These are phyloP conservation scores for Ceratobasidium sp. DNA, from an alignment of 1,284 basidiomycete genomes.

Conservation along the genomic window DNA sequence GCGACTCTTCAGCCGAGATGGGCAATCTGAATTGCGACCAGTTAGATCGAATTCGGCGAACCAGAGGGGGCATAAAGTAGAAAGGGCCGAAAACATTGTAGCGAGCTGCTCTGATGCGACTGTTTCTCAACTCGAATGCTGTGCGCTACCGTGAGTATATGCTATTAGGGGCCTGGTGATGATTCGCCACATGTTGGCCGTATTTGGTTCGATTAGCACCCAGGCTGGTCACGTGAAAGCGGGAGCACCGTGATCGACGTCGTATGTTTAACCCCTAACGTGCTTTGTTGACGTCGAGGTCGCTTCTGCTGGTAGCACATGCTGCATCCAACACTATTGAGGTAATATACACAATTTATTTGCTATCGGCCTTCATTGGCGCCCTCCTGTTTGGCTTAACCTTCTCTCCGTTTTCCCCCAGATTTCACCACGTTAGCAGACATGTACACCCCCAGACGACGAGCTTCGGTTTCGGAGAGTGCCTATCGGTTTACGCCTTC, in stretches of 20 bases:
- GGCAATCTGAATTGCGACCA: too few species aligned
- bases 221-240: constrained; percentile 1
- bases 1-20: too few species aligned
- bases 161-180: too few species aligned
- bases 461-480: constrained; percentile 28
- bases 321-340: not conserved
- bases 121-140: too few species aligned
- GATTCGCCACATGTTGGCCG: too few species aligned
- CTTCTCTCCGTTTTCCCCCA: not conserved
- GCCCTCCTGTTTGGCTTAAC: not conserved
- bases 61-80: too few species aligned
- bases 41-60: too few species aligned
- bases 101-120: too few species aligned
- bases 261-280: constrained; percentile 29
- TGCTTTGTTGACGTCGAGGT: constrained; percentile 20
- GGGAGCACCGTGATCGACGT: constrained; percentile 23
- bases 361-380: not conserved
- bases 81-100: too few species aligned
- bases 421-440: constrained; percentile 18
- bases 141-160: too few species aligned
- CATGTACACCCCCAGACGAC: constrained; percentile 39
- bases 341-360: constrained; percentile 7
- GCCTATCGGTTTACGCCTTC: constrained; percentile 28
- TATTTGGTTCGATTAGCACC: not conserved
- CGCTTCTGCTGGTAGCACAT: constrained; percentile 4